These are phyloP conservation scores for Fusarium dimerum DNA, from an alignment of 2,329 filamentous ascomycete genomes.

Conservation along the genomic window DNA sequence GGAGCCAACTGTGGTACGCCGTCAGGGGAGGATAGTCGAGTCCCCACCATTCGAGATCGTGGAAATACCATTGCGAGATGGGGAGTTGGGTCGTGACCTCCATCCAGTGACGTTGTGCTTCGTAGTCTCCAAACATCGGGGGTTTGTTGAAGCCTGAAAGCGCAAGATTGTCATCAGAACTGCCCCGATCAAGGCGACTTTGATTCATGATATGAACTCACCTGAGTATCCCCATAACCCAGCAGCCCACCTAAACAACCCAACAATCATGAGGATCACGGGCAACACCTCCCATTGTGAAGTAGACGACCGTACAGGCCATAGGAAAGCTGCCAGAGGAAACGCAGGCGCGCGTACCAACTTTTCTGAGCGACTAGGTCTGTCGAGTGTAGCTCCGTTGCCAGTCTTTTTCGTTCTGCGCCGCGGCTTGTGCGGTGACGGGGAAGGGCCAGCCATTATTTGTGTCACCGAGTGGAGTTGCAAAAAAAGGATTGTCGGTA, in stretches of 20 bases:
- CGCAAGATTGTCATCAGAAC: constrained; percentile 11
- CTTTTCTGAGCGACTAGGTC: constrained; percentile 40
- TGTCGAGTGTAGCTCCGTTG: constrained; percentile 37
- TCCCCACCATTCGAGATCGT: constrained; percentile 96
- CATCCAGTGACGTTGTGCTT: constrained; percentile 99
- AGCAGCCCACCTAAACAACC: constrained; percentile 89
- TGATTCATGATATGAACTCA: constrained; percentile 38
- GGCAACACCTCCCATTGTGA: constrained; percentile 94
- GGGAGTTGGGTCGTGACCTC: constrained; percentile 89
- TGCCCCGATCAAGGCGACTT: neutral
- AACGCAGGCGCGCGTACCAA: constrained; percentile 70
- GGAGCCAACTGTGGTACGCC: constrained; percentile 96
- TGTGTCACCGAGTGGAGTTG: constrained; percentile 12
- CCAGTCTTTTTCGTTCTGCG: constrained; percentile 56
- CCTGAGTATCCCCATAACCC: constrained; percentile 95
- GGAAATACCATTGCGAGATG: constrained; percentile 95
- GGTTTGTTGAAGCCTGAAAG: constrained; percentile 70
- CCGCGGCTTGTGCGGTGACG: constrained; percentile 60
- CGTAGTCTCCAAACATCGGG: constrained; percentile 95
- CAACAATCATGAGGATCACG: constrained; percentile 83
- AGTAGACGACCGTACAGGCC: constrained; percentile 79
- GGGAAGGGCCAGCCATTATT: constrained; percentile 54
- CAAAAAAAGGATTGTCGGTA: constrained; percentile 8
- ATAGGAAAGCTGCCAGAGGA: constrained; percentile 89
- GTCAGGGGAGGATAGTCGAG: constrained; percentile 97